Evolutionary conservation across 805 yeast species (phyloP), one percentile per base, ranked within the genome.

Genomic region (Candida pseudofarinosa): DNA sequence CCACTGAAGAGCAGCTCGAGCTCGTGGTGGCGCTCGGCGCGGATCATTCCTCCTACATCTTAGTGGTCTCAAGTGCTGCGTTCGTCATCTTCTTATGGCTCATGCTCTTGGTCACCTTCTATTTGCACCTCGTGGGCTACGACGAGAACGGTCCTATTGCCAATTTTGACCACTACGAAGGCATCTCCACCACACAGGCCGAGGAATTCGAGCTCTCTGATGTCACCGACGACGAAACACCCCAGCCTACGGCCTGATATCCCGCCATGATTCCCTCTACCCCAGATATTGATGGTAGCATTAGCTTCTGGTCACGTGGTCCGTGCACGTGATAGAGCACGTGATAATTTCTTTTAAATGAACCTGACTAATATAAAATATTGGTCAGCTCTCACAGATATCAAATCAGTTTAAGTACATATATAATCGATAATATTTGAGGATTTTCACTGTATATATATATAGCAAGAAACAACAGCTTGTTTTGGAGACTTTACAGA

Each of bases 1-100:
- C 98, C 17, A 90, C 77, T 48, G 97, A 90, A 59, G 96, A 91
- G 60, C 96, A 90, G 58, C 69, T 91, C 53, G 63, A 64, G 7
- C 67, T 88, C 45, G 88, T 90, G 1, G 65, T 80, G 41, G 81
- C 80, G 50, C 71, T 86, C 51, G 87, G 88, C 1, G 84, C 96
- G 3, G 96, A 87, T 62, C 93, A 86, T 53, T 80, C 91, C 38
- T 80, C 96, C 0, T 91, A 91, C 61, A 77, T 86, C 31, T 67
- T 91, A 64, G 76, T 83, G 4, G 71, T 85, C 3, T 63, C 81
- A 10, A 78, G 90, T 4, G 86, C 86, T 0, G 90, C 95, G 0
- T 85, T 87, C 53, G 50, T 88, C 49, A 70, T 87, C 2, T 80
- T 74, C 53, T 63, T 88, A 33, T 83, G 88, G 85, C 67, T 84